Evolutionary conservation across 2,329 filamentous ascomycete genomes (phyloP).

Genomic region (Xylaria sp.): DNA sequence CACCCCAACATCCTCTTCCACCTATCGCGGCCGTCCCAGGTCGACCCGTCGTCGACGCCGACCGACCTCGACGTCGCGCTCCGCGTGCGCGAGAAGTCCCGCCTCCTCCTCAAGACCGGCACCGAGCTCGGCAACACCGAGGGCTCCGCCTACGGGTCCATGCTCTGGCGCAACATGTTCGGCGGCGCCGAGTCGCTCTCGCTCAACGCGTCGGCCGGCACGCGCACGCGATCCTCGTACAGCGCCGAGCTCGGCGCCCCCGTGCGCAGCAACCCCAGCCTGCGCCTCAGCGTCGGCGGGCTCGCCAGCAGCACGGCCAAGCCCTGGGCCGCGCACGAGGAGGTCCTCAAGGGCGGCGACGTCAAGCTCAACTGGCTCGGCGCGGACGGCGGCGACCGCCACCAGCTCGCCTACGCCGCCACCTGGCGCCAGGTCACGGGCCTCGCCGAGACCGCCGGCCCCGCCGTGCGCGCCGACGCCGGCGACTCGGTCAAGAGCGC

Average conservation of each 20-base stretch:
- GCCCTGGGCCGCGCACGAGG: conserved; percentile 91
- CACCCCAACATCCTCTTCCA: conserved; percentile 80
- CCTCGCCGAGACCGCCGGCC: conserved; percentile 73
- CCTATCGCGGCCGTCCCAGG: conserved; percentile 73
- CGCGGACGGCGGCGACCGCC: conserved; percentile 63
- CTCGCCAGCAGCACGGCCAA: conserved; percentile 85
- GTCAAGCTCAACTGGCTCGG: conserved; percentile 77
- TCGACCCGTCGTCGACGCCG: conserved; percentile 68
- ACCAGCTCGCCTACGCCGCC: conserved; percentile 79
- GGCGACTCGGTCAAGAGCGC: conserved; percentile 91
- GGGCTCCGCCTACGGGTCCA: conserved; percentile 87
- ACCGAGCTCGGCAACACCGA: conserved; percentile 94
- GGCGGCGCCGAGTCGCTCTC: conserved; percentile 90
- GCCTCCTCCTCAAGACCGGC: conserved; percentile 87
- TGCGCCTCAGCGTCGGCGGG: conserved; percentile 77
- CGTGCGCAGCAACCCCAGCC: conserved; percentile 80
- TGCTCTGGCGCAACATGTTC: conserved; percentile 88
- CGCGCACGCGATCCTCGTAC: conserved; percentile 88
- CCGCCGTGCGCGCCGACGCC: conserved; percentile 80
- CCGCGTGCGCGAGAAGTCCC: conserved; percentile 75
- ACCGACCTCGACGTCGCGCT: conserved; percentile 83
- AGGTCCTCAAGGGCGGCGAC: conserved; percentile 77
- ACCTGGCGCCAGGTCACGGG: conserved; percentile 89
- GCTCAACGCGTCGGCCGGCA: conserved; percentile 85
- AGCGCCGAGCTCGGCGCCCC: conserved; percentile 84